Percentiles rank a stretch among this genome's conserved stretches.
These are phyloP conservation scores for Podaxis sp. DNA, from an alignment of 768 basidiomycete species.

Conservation along the genomic window DNA sequence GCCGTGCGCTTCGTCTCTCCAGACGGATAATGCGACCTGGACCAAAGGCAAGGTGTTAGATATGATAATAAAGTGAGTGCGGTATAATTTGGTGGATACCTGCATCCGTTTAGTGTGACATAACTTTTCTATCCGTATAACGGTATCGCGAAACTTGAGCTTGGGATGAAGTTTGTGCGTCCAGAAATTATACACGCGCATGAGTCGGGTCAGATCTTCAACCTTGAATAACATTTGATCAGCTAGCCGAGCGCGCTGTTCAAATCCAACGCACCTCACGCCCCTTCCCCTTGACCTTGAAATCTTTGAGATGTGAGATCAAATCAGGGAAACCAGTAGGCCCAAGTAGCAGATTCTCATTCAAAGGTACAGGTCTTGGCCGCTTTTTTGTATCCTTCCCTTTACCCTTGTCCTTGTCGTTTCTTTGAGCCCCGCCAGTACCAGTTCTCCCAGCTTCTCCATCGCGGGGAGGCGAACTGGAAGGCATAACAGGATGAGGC, in stretches of 20 bases:
- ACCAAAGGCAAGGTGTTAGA: constrained; percentile 5
- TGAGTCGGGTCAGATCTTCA: constrained; percentile 75
- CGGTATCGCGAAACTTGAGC: constrained; percentile 82
- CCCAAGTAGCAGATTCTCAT: constrained; percentile 74
- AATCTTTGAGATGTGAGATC: constrained; percentile 71
- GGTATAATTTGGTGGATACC: constrained; percentile 42
- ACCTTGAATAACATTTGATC: constrained; percentile 40
- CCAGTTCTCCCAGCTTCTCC: constrained; percentile 19
- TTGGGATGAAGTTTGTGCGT: constrained; percentile 91
- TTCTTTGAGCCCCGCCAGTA: constrained; percentile 15
- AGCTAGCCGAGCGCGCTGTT: not conserved
- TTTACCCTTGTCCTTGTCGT: constrained; percentile 22
- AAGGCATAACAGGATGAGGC: constrained; percentile 45
- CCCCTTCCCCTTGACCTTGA: constrained; percentile 86
- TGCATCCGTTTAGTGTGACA: constrained; percentile 86
- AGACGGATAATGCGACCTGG: constrained; percentile 71
- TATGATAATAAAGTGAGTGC: not conserved
- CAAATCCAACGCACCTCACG: constrained; percentile 64
- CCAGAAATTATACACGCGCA: constrained; percentile 93
- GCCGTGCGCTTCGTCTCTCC: constrained; percentile 66
- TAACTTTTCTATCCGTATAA: constrained; percentile 81
- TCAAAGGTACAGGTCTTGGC: constrained; percentile 57
- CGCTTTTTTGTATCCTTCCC: constrained; percentile 37
- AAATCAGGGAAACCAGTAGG: constrained; percentile 78
- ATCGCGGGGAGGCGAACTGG: constrained; percentile 48